phyloP scores from a whole-genome alignment of 2,329 filamentous ascomycete species.

The Escovopsis sp. region DNA sequence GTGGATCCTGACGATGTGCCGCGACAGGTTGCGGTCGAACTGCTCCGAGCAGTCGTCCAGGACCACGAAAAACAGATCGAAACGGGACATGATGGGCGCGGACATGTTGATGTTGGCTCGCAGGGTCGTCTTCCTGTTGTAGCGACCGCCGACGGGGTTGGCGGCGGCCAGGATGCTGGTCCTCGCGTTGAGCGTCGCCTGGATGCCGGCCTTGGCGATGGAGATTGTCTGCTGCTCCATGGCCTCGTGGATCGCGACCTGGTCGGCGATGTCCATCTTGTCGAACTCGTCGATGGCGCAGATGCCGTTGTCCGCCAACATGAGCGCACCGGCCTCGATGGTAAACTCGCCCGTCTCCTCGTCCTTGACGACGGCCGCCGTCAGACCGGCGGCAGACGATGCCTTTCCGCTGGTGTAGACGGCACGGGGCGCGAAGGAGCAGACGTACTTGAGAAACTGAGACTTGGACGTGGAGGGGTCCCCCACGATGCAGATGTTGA shows the following conservation, averaged over 20 bases:
- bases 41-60: slow-evolving; percentile 91
- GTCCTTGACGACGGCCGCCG: slow-evolving; percentile 91
- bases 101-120: slow-evolving; percentile 97
- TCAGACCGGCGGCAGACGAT: slow-evolving; percentile 92
- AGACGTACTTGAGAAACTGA: slow-evolving; percentile 96
- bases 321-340: slow-evolving; percentile 93
- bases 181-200: slow-evolving; percentile 89
- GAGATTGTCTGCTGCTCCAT: slow-evolving; percentile 99
- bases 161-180: slow-evolving; percentile 92
- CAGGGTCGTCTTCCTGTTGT: slow-evolving; percentile 90
- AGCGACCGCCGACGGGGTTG: slow-evolving; percentile 90
- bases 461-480: slow-evolving; percentile 96
- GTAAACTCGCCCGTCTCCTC: slow-evolving; percentile 98
- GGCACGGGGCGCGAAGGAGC: slow-evolving; percentile 87
- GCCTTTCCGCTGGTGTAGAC: slow-evolving; percentile 98
- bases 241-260: slow-evolving; percentile 98
- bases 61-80: slow-evolving; percentile 96
- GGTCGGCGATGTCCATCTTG: slow-evolving; percentile 97
- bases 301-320: slow-evolving; percentile 93
- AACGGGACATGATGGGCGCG: slow-evolving; percentile 97
- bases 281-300: slow-evolving; percentile 99
- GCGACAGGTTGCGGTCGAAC: slow-evolving; percentile 78
- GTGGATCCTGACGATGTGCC: slow-evolving; percentile 91
- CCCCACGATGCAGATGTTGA: slow-evolving; percentile 97
- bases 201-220: slow-evolving; percentile 95